Base-by-base conservation (phyloP, 768 basidiomycete genomes). In the Sistotremastrum suecicum region DNA sequence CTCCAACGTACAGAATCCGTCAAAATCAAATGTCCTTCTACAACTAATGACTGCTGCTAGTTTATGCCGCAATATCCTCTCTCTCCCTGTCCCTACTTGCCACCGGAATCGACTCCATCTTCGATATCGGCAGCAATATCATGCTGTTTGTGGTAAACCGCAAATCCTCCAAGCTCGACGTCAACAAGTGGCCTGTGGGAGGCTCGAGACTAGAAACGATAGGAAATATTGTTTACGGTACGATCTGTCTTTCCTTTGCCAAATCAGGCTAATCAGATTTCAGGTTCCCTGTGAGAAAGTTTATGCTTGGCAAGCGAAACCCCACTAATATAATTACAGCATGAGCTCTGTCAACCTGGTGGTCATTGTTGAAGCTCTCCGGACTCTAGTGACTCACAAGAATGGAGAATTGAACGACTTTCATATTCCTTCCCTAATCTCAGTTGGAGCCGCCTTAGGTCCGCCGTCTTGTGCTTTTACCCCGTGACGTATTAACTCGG, bases 261-360 rank as follows among this genome's bases (percentile, higher is more conserved):
- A 7, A 41, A 10, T 2, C 32, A n/a, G 30, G 35, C 36, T 45
- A 41, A 42, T 47, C 49, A 43, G 34, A n/a, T 34, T 33, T 5
- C 50, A 79, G 78, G 77, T 46, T 68, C 67, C 47, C 51, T 74
- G 75, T 76, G 51, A 51, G 50, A 50, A 42, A 47, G 41, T 50
- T 32, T 41, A 11, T 12, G 9, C 41, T n/a, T 39, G 11, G 9
- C 43, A 8, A 20, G 4, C 10, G 3, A 30, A 9, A 12, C 3
- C 41, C 39, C 9, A 28, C 5, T 34, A 12, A 11, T 7, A 28
- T 20, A 44, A 40, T 5, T 54, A 20, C 50, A 88, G 89, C 41
- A 97, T 95, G 91, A 76, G 76, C 46, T 76, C 85, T 3, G 91
- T 94, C 53, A 97, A 94, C 63, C 63, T 97, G 33, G 80, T 95